These are phyloP conservation scores for Aspergillus cejpii DNA, from an alignment of 2,329 filamentous ascomycete species.

Conservation along the genomic window DNA sequence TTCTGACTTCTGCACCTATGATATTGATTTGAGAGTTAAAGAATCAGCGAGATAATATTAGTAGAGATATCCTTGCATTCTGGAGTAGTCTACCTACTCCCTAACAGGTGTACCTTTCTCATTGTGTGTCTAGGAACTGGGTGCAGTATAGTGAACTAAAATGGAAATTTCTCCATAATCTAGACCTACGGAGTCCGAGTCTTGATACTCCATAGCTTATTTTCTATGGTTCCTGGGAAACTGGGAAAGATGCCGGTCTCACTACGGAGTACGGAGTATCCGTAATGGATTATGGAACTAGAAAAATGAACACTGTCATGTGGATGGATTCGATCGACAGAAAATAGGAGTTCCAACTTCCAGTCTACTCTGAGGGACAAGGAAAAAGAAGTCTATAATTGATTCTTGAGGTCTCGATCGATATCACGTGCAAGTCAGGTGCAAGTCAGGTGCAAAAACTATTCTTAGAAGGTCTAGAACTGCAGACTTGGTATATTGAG, in stretches of 20 bases:
- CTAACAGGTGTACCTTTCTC: too few relatives aligned
- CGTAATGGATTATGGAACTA: neutral
- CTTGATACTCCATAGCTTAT: neutral
- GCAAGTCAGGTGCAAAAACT: too few relatives aligned
- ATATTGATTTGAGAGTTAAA: too few relatives aligned
- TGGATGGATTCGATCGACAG: slow-evolving; percentile 13
- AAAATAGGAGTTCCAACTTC: neutral
- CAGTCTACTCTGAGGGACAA: neutral
- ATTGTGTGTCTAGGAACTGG: neutral
- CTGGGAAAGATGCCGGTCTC: neutral
- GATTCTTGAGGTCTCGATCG: slow-evolving; percentile 13
- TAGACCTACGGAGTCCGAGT: too few relatives aligned
- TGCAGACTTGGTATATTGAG: too few relatives aligned
- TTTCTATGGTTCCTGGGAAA: too few relatives aligned
- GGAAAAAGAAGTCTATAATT: slow-evolving; percentile 11
- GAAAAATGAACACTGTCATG: slow-evolving; percentile 17
- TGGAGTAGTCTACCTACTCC: too few relatives aligned
- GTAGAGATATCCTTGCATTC: neutral
- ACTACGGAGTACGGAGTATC: neutral
- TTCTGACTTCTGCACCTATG: too few relatives aligned
- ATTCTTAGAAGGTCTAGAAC: slow-evolving; percentile 8
- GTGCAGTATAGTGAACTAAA: neutral
- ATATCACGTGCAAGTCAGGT: slow-evolving; percentile 17
- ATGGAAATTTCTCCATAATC: too few relatives aligned
- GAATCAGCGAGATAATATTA: too few relatives aligned